Evolutionary conservation across 495 filamentous ascomycete genomes (phyloP).

Genomic region (Acidomyces sp.): DNA sequence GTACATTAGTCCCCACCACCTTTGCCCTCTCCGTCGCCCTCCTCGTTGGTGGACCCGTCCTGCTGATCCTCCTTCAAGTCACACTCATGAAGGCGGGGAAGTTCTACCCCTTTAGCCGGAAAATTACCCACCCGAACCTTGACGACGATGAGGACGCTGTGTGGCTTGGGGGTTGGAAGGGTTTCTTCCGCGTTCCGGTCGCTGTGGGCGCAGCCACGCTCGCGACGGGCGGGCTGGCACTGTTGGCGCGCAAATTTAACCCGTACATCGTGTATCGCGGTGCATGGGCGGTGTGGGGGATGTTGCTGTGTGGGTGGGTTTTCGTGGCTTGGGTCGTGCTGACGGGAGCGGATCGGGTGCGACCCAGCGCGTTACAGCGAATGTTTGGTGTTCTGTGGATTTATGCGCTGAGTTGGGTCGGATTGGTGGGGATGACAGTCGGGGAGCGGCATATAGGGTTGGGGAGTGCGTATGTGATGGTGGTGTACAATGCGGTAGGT

Average conservation of each 20-base stretch:
- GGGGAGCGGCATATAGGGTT: slow-evolving; percentile 57
- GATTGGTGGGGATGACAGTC: slow-evolving; percentile 61
- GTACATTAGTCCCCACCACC: slow-evolving; percentile 62
- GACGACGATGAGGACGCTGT: slow-evolving; percentile 48
- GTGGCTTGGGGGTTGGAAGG: slow-evolving; percentile 58
- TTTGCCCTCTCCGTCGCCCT: slow-evolving; percentile 80
- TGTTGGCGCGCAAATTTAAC: slow-evolving; percentile 68
- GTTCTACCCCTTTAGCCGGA: slow-evolving; percentile 65
- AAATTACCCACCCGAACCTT: slow-evolving; percentile 38
- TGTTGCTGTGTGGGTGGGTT: slow-evolving; percentile 74
- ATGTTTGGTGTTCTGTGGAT: slow-evolving; percentile 75
- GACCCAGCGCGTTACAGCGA: slow-evolving; percentile 78
- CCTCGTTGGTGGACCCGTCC: slow-evolving; percentile 60
- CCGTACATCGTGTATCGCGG: slow-evolving; percentile 79
- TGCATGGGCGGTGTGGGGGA: slow-evolving; percentile 59
- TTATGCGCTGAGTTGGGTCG: slow-evolving; percentile 56
- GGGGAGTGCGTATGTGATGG: slow-evolving; percentile 67
- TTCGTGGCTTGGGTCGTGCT: slow-evolving; percentile 73
- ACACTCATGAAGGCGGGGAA: slow-evolving; percentile 53
- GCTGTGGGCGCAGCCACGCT: slow-evolving; percentile 56
- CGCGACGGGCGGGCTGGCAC: slow-evolving; percentile 58
- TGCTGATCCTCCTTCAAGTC: slow-evolving; percentile 55
- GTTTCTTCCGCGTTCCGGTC: slow-evolving; percentile 73
- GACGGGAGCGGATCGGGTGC: slow-evolving; percentile 61
- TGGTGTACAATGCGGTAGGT: slow-evolving; percentile 53